phyloP scores from a whole-genome alignment of 1,284 basidiomycete genomes.

The Apiotrichum gracile region DNA sequence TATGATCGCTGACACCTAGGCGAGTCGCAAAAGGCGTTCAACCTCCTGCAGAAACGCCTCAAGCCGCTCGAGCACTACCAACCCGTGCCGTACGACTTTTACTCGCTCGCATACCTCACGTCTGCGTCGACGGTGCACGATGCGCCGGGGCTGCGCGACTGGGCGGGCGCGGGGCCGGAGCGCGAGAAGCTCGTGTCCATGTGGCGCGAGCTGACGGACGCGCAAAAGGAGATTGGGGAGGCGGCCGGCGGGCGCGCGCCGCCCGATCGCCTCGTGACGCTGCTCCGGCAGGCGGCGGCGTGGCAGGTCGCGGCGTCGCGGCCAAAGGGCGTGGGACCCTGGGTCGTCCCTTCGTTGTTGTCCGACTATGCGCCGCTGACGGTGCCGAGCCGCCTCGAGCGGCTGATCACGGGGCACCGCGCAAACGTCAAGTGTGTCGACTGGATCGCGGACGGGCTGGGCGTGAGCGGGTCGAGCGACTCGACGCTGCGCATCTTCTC shows the following conservation, averaged over 20 bases:
- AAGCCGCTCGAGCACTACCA: slow-evolving; percentile 53
- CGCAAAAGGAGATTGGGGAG: neutral
- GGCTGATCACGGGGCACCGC: slow-evolving; percentile 42
- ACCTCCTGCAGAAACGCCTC: slow-evolving; percentile 50
- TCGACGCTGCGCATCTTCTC: slow-evolving; percentile 40
- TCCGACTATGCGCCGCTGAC: slow-evolving; percentile 35
- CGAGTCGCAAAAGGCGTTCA: slow-evolving; percentile 50
- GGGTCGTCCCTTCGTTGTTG: slow-evolving; percentile 29
- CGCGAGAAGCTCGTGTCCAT: slow-evolving; percentile 40
- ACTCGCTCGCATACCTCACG: slow-evolving; percentile 50
- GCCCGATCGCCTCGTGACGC: slow-evolving; percentile 42
- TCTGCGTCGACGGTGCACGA: slow-evolving; percentile 50
- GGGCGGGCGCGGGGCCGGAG: slow-evolving; percentile 48
- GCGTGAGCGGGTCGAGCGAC: slow-evolving; percentile 49
- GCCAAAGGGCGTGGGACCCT: slow-evolving; percentile 8
- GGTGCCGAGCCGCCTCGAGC: slow-evolving; percentile 29
- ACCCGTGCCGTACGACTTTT: slow-evolving; percentile 50
- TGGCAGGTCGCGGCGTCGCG: slow-evolving; percentile 46
- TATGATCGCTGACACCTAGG: slow-evolving; percentile 21
- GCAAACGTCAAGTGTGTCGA: slow-evolving; percentile 50
- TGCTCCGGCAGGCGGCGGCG: slow-evolving; percentile 49
- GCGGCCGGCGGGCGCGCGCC: neutral
- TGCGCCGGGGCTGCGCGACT: slow-evolving; percentile 49
- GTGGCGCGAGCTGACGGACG: slow-evolving; percentile 45
- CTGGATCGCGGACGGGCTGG: slow-evolving; percentile 45